Evolutionary conservation across 2,329 filamentous ascomycete species (phyloP), one percentile per base, ranked within the genome.

Genomic region (Cytospora piceae): DNA sequence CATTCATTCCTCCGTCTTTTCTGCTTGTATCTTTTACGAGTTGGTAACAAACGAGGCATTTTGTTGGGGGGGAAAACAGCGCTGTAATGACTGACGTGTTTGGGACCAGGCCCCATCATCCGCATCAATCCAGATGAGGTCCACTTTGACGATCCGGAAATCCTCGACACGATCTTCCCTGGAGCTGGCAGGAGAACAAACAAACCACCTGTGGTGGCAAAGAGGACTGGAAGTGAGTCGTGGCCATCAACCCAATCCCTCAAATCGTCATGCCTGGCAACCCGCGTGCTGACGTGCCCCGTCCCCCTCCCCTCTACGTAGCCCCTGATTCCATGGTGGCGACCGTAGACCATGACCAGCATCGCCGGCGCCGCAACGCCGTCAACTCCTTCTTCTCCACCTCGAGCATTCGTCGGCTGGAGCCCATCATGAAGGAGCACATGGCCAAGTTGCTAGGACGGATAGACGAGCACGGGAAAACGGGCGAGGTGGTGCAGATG

Each of bases 381-480:
- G 66, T 83, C 57, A 79, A 75, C 63, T 74, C 73, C 0, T 82
- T 80, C 71, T 83, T 82, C 69, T 81, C 80, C 2, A 75, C 73
- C 42, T 72, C 72, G 14, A 75, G 76, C 9, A 74, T 82, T 24
- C 66, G 70, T 7, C 69, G 69, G 1, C 70, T 81, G 2, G 74
- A 77, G 69, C 77, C 69, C 67, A 75, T 75, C 56, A 76, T 64
- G 59, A 64, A 67, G n/a, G 54, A 67, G 24, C 15, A 64, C 42
- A 32, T 71, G 22, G 9, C 14, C 2, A 68, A 63, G 39, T 42
- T 72, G 34, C 57, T 71, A 1, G 2, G 9, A 0, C 63, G 68
- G 0, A 27, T 71, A 29, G 58, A 61, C 0, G 34, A 49, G 2
- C 17, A 55, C 6, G 55, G 61, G 14, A 15, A 39, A 2, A 15